phyloP scores from a whole-genome alignment of 2,329 filamentous ascomycete species.

The Calonectria crousiana region DNA sequence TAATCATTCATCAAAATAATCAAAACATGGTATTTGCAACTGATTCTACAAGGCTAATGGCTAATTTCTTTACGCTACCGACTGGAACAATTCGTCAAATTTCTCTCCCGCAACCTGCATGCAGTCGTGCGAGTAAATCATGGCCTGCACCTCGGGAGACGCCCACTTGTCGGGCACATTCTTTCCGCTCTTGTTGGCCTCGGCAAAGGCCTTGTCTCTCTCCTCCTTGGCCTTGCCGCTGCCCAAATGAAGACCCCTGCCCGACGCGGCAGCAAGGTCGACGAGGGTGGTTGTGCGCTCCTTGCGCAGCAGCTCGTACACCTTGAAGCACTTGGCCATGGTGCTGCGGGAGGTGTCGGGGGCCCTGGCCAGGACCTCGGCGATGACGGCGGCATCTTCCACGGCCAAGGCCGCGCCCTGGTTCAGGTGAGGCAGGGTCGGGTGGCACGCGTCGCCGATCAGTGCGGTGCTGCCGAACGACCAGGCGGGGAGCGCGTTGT shows the following conservation, averaged over 20 bases:
- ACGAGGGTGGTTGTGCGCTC: conserved; percentile 66
- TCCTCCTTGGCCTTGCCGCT: conserved; percentile 68
- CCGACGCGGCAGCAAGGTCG: conserved; percentile 64
- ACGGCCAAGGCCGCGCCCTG: conserved; percentile 76
- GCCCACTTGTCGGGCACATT: conserved; percentile 76
- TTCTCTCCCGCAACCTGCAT: conserved; percentile 63
- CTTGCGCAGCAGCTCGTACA: conserved; percentile 69
- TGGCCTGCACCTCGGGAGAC: conserved; percentile 74
- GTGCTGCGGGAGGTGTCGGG: conserved; percentile 50
- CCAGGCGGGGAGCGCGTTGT: conserved; percentile 69
- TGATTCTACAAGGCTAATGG: neutral
- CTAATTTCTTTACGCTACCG: neutral
- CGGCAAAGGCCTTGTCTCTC: conserved; percentile 67
- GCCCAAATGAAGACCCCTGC: conserved; percentile 65
- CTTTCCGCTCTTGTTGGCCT: conserved; percentile 60
- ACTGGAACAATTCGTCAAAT: conserved; percentile 60
- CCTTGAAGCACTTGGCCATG: conserved; percentile 63
- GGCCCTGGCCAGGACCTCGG: conserved; percentile 61
- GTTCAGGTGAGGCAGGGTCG: conserved; percentile 74
- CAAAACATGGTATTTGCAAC: neutral
- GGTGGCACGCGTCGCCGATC: conserved; percentile 75
- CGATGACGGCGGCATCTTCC: conserved; percentile 73
- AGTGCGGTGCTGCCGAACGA: conserved; percentile 67
- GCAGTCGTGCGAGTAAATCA: conserved; percentile 74
- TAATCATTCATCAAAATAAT: neutral